Evolutionary conservation across 2,329 filamentous ascomycete genomes (phyloP).

Genomic region (Cercospora sp.): DNA sequence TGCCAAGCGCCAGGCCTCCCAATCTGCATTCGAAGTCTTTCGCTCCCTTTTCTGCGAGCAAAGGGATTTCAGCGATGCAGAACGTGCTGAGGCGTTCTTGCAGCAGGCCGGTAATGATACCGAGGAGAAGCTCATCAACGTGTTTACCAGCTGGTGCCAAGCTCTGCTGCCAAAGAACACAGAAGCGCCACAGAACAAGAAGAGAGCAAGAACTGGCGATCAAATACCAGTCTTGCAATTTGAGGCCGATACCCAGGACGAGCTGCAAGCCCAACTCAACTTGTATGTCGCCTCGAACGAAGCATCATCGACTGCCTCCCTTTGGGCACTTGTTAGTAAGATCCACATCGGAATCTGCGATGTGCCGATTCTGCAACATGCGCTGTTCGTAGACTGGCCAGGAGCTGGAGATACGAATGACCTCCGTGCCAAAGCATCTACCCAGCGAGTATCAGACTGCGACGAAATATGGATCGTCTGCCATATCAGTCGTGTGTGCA

Average conservation of each 20-base stretch:
- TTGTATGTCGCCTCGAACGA: constrained; percentile 5
- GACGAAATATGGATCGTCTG: constrained; percentile 24
- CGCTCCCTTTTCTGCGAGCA: neutral
- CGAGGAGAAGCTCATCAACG: no score
- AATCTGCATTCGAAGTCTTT: constrained; percentile 17
- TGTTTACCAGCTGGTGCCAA: no score
- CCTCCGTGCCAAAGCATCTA: constrained; percentile 14
- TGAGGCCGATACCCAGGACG: no score
- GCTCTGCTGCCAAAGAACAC: no score
- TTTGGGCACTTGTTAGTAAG: constrained; percentile 17
- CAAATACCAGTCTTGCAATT: no score
- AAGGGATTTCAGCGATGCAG: no score
- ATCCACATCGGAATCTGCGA: constrained; percentile 5
- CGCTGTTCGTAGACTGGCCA: constrained; percentile 20
- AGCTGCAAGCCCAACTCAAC: neutral
- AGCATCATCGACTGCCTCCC: neutral
- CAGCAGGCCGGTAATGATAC: no score
- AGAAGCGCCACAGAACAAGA: no score
- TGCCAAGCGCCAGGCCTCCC: neutral
- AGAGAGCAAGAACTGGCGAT: no score
- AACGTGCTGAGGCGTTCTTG: no score
- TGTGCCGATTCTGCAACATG: constrained; percentile 13
- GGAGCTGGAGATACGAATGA: constrained; percentile 19
- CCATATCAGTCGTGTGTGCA: neutral
- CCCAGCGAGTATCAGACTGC: constrained; percentile 15